These are phyloP conservation scores for Entomortierella lignicola DNA, from an alignment of 192 early-diverging fungal species.

Conservation along the genomic window DNA sequence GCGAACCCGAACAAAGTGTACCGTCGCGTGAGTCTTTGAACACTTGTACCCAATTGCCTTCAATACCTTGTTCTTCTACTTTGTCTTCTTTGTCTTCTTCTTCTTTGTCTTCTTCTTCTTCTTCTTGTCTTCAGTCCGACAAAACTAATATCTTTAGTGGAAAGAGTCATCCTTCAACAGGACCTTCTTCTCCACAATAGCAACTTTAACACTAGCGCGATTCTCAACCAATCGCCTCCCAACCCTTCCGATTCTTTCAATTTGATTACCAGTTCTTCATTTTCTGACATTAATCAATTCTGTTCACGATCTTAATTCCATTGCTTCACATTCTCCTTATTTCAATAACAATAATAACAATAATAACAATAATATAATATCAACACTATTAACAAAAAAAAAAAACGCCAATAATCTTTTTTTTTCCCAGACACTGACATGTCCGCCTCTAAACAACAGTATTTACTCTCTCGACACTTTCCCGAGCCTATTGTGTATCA, in stretches of 20 bases:
- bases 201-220: too few species aligned
- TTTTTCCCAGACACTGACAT: not conserved
- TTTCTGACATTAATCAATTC: not conserved
- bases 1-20: too few species aligned
- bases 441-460: not conserved
- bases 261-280: too few species aligned
- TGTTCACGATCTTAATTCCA: too few species aligned
- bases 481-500: constrained; percentile 44
- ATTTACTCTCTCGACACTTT: constrained; percentile 9
- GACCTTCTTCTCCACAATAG: constrained; percentile 3
- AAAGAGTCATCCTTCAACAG: constrained; percentile 50
- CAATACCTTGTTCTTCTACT: too few species aligned
- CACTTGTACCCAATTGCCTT: too few species aligned
- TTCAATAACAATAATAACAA: not conserved
- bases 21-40: too few species aligned
- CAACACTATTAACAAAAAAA: not conserved
- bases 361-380: not conserved
- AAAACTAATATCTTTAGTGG: constrained; percentile 1
- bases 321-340: not conserved
- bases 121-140: not conserved
- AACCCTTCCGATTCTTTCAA: not conserved
- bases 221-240: constrained; percentile 55
- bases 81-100: not conserved
- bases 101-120: not conserved
- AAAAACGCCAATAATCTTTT: not conserved